A percentile compares a stretch with the other conserved stretches of the same genome.
Conservation (phyloP, 148 eudicot species). For the Amaranthus palmeri region DNA sequence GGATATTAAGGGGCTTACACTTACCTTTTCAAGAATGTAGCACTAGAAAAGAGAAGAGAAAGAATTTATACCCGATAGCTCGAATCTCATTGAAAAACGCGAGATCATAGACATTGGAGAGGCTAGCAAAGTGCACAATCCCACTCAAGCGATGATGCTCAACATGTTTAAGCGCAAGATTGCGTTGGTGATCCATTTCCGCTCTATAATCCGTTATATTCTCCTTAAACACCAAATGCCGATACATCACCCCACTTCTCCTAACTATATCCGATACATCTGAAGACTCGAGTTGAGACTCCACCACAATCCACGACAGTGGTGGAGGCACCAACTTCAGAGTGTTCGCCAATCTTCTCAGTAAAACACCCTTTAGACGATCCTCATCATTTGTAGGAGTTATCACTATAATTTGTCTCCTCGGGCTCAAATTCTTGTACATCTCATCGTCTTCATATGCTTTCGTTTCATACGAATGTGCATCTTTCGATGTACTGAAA, state of each 20-base stretch:
- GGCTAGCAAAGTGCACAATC: slow-evolving; percentile 85
- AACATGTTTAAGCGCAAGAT: slow-evolving; percentile 76
- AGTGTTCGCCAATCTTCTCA: slow-evolving; percentile 64
- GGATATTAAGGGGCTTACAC: too few relatives aligned
- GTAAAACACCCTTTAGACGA: slow-evolving; percentile 37
- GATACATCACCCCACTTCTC: slow-evolving; percentile 75
- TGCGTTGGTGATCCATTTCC: slow-evolving; percentile 76
- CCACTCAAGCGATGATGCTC: slow-evolving; percentile 87
- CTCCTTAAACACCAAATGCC: slow-evolving; percentile 75
- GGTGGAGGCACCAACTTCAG: slow-evolving; percentile 68
- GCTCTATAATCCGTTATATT: slow-evolving; percentile 56
- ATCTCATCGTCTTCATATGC: slow-evolving; percentile 11
- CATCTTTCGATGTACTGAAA: neutral
- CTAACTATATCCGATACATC: slow-evolving; percentile 62
- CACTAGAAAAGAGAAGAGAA: neutral
- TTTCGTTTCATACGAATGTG: neutral
- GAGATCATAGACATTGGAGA: slow-evolving; percentile 80
- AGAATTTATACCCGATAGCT: slow-evolving; percentile 56
- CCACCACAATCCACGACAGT: slow-evolving; percentile 77
- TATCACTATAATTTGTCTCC: slow-evolving; percentile 56
- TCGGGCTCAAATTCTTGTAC: slow-evolving; percentile 25
- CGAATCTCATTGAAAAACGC: slow-evolving; percentile 82
- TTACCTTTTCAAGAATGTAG: neutral
- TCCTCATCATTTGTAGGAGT: slow-evolving; percentile 63
- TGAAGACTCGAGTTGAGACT: slow-evolving; percentile 41